Evolutionary conservation across 192 early-diverging fungal species (phyloP), one percentile per base, ranked within the genome.

Genomic region (Coemansia sp.): DNA sequence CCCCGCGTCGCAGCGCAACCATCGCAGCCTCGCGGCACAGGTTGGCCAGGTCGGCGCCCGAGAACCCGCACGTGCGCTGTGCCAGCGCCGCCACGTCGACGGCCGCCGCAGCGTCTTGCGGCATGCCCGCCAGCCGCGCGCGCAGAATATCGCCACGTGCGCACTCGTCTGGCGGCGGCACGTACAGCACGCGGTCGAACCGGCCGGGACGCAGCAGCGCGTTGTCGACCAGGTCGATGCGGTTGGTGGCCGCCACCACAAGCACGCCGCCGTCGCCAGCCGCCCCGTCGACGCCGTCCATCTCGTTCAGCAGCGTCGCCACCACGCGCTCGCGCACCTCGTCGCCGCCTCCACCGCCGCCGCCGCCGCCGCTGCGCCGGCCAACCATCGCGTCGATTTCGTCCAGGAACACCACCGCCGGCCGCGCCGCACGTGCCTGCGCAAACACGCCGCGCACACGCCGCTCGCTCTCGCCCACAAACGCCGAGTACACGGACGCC

Each of bases 221-320:
- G 18, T 91, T 87, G 71, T 99, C 97, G 51, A 99, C 76, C 48
- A 94, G 94, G 64, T 99, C 96, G 2, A 95, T 92, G 47, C 97
- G 83, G 78, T 99, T 99, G 9, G 97, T 99, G 2, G 97, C 97
- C 85, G 95, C 97, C 87, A 99, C 94, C 69, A 98, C 94, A 68
- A 96, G 91, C 53, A 99, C 71, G 13, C 95, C 83, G 72, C n/a
- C n/a, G n/a, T n/a, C n/a, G n/a, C 95, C 93, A 84, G 92, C 91
- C 30, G 91, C n/a, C 3, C 52, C 70, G 37, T 94, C 96, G 37
- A 95, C 84, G 57, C 97, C 95, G 73, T 99, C 97, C 76, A 95
- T 88, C 81, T 99, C 76, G 40, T 79, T 79, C 24, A 64, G 67
- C 55, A 67, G 30, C n/a, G 57, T 73, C 30, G 67, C 61, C 18